Evolutionary conservation across 140 eudicot genomes (phyloP).

Genomic region (Senecio squalidus): DNA sequence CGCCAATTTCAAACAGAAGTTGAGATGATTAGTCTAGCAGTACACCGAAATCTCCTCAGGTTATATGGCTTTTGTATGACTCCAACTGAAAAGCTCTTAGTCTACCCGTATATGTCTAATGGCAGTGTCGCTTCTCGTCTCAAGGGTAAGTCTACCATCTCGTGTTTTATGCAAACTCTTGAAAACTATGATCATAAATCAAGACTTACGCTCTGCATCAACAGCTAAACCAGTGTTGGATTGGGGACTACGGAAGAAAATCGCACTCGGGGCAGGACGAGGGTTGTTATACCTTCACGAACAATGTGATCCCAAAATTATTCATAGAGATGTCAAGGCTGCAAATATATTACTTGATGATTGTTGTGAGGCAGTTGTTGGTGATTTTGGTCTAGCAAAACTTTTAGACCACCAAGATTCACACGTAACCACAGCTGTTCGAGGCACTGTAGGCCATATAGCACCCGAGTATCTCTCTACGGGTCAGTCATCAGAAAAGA

Average conservation of each 20-base stretch:
- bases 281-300: conserved; percentile 89
- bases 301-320: conserved; percentile 97
- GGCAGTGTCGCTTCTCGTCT: conserved; percentile 96
- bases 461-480: conserved; percentile 96
- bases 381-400: conserved; percentile 92
- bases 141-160: conserved; percentile 46
- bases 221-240: conserved; percentile 84
- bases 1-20: conserved; percentile 86
- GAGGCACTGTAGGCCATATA: conserved; percentile 94
- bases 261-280: conserved; percentile 85
- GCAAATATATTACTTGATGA: conserved; percentile 87
- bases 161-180: conserved; percentile 8
- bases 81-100: conserved; percentile 68
- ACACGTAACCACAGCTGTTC: conserved; percentile 88
- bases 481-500: conserved; percentile 91
- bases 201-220: conserved; percentile 11
- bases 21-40: conserved; percentile 90
- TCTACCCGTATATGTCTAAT: conserved; percentile 89
- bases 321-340: conserved; percentile 93
- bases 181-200: conserved; percentile 9
- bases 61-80: conserved; percentile 86
- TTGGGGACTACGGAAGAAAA: conserved; percentile 75
- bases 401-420: conserved; percentile 91
- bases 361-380: conserved; percentile 86
- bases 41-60: conserved; percentile 79